Base-by-base conservation (phyloP, 768 basidiomycete genomes). In the Amyloporia xantha region DNA sequence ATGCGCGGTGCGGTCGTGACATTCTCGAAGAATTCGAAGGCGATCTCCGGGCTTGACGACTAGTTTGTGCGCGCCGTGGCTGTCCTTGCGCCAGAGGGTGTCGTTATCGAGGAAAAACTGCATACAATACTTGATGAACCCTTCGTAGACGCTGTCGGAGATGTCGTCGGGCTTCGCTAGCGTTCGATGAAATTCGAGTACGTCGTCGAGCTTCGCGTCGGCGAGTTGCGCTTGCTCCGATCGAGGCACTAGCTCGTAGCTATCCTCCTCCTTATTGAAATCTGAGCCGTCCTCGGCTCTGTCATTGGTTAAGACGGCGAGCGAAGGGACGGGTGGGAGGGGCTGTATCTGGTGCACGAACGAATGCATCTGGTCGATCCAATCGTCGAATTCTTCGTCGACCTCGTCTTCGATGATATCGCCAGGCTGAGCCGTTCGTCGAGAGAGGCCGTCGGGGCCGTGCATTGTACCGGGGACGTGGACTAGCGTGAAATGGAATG, bases 401-500 rank as follows among this genome's bases (percentile, higher is more conserved):
- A 20, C 21, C 37, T 47, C 33, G 2, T 36, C n/a, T 2, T 35
- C 26, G 39, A 52, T 51, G 7, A 28, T 41, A 2, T 35, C 7
- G 1, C 43, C 41, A 19, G 52, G 54, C 4, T 19, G 36, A 3
- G 41, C 30, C 15, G 43, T 41, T 0, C 55, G 46, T 2, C 66
- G 41, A 0, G 65, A 72, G 0, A 71, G 48, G 0, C 68, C 67
- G 47, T 72, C 68, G 0, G 68, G 63, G 0, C 64, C 59, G 23
- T 56, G 51, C 15, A 46, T 4, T 0, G 47, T 42, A 0, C 52
- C 65, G 0, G 70, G 67, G 9, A 75, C 62, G 42, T 75, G 74
- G 0, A 60, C 48, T 0, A 74, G 52, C 3, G 52, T 54, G 56
- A 72, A 70, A 27, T 66, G 51, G 49, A 70, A 74, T 0, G 71